Conservation (phyloP, 2,329 filamentous ascomycete genomes). For the Colletotrichum musae region DNA sequence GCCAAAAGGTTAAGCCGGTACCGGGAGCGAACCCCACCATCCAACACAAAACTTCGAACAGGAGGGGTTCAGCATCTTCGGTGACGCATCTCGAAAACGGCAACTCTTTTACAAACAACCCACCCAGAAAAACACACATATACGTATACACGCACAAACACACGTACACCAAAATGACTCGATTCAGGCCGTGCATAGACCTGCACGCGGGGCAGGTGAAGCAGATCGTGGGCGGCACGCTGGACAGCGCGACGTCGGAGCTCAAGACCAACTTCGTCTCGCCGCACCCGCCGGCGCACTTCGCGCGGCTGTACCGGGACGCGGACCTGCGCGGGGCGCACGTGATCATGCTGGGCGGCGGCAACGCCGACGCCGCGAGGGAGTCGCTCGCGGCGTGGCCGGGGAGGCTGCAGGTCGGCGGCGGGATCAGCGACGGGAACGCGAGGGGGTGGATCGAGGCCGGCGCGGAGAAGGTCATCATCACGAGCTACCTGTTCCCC, state of each 20-base stretch:
- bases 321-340: slow-evolving; percentile 84
- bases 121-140: too few relatives aligned
- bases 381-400: slow-evolving; percentile 87
- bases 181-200: slow-evolving; percentile 96
- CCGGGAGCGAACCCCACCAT: slow-evolving; percentile 38
- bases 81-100: slow-evolving; percentile 21
- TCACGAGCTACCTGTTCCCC: slow-evolving; percentile 96
- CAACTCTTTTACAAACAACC: background rate
- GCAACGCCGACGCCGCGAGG: slow-evolving; percentile 84
- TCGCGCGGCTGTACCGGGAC: slow-evolving; percentile 84
- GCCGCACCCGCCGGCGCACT: slow-evolving; percentile 84
- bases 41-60: slow-evolving; percentile 34
- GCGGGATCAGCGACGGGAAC: slow-evolving; percentile 91
- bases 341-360: slow-evolving; percentile 95
- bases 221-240: slow-evolving; percentile 96
- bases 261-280: slow-evolving; percentile 96
- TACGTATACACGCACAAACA: too few relatives aligned
- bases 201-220: slow-evolving; percentile 98
- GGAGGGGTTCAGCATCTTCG: slow-evolving; percentile 27
- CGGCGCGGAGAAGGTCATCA: slow-evolving; percentile 95
- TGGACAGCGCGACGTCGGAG: slow-evolving; percentile 75
- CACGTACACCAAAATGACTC: too few relatives aligned
- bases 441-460: slow-evolving; percentile 87
- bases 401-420: slow-evolving; percentile 86
- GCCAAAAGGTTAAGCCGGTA: slow-evolving; percentile 31